Base-by-base conservation (phyloP, 1,139 yeast species). In the Dujonia santamariae region DNA sequence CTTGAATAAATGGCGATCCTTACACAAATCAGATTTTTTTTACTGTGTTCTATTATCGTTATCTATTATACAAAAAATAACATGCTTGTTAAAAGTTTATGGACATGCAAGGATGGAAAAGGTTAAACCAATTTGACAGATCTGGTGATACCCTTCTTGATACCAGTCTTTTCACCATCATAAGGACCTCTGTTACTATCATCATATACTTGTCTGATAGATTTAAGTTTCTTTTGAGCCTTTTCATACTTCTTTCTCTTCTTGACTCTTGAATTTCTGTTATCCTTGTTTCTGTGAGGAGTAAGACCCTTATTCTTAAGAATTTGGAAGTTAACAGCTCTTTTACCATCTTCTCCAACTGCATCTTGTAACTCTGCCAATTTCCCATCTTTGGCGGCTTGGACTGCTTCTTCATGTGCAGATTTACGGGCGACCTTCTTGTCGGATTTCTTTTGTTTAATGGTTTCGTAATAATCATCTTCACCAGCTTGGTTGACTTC, bases 241-340 rank as follows among this genome's bases (percentile, higher is more conserved):
- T 78, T 75, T 45, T 87, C 97, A 67, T 85, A 92, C 78, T 87
- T 87, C 80, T 81, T 85, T 74, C 97, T 84, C 95, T 92, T 92
- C 73, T 92, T 92, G 54, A 92, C 97, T 65, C 99, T 83, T 28
- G 97, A 78, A 58, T 92, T 94, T 65, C 97, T 77, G 69, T 85
- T 81, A 48, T 87, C 97, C 72, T 92, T 92, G 70, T 85, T 85
- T 56, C 96, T 77, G 60, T 83, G 84, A 17, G 95, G 90, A 2
- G 97, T 87, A 46, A 92, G 79, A 54, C 99, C 99, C 68, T 86
- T 88, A 62, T 90, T 90, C 72, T 88, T 88, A 65, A 86, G 73
- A 44, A 90, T 90, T 65, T 90, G 97, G 65, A 81, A 92, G 56
- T 85, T 88, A 55, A 92, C 75, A 3, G 97, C 97, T 56, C 99